These are phyloP conservation scores for Artemisia annua DNA, from an alignment of 129 eudicot species.

Conservation along the genomic window DNA sequence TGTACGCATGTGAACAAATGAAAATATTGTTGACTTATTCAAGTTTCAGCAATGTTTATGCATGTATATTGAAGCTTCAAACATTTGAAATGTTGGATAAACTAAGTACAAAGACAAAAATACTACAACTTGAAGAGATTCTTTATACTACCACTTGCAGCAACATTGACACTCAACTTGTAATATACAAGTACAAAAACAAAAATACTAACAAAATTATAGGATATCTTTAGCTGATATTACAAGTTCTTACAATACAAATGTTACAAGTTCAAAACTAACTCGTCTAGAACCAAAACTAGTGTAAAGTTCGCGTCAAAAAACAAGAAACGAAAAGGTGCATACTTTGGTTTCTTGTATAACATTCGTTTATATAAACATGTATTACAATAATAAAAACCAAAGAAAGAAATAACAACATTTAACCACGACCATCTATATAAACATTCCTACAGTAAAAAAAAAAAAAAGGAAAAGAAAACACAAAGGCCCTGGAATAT, in stretches of 20 bases:
- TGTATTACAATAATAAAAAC: conserved; percentile 26
- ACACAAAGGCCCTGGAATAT: conserved; percentile 25
- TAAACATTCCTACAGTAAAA: conserved; percentile 29
- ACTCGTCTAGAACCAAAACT: neutral
- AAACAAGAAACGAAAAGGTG: neutral
- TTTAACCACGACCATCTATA: conserved; percentile 23
- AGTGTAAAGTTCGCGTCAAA: neutral
- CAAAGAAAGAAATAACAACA: conserved; percentile 14
- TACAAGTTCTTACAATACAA: neutral
- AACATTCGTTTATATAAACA: conserved; percentile 29
- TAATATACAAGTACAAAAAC: neutral
- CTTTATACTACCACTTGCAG: neutral
- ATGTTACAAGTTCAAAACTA: neutral
- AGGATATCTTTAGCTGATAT: no score
- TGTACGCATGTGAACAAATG: neutral
- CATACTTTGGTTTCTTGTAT: conserved; percentile 1
- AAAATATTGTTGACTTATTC: neutral
- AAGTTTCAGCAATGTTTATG: neutral
- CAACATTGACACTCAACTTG: neutral
- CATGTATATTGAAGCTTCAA: neutral
- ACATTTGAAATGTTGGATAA: no score
- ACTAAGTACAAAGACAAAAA: no score
- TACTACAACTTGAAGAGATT: no score
- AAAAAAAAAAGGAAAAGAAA: neutral
- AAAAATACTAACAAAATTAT: neutral